phyloP scores from a whole-genome alignment of 306 rosid genomes.

The Prunus davidiana region DNA sequence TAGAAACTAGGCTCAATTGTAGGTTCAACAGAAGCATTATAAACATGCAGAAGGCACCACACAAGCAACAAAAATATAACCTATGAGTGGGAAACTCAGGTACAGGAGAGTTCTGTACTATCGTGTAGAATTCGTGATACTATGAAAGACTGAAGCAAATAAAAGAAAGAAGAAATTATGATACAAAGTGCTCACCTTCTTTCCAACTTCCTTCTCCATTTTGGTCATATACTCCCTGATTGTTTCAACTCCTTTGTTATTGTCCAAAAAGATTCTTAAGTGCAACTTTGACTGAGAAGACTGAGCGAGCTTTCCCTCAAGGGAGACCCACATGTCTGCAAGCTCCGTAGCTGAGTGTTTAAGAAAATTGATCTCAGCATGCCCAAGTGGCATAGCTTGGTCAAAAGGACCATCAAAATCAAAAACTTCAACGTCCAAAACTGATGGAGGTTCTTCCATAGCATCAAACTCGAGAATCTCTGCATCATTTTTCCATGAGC shows the following conservation, averaged over 20 bases:
- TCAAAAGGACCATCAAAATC: constrained; percentile 94
- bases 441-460: constrained; percentile 95
- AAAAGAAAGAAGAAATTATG: not conserved
- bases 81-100: not conserved
- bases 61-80: not conserved
- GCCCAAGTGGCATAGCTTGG: constrained; percentile 78
- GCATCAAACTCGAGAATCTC: constrained; percentile 94
- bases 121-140: not conserved
- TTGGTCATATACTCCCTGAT: constrained; percentile 77
- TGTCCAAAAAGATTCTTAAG: constrained; percentile 82
- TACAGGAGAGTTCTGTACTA: not conserved
- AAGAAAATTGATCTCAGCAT: constrained; percentile 81
- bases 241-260: constrained; percentile 71
- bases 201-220: constrained; percentile 98
- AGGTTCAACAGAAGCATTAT: not conserved
- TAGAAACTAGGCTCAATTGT: not conserved
- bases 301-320: constrained; percentile 84
- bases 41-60: not conserved
- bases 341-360: constrained; percentile 71
- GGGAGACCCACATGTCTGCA: constrained; percentile 81
- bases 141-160: not conserved
- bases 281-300: constrained; percentile 84
- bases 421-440: constrained; percentile 72
- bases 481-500: constrained; percentile 30
- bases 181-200: constrained; percentile 47